These are phyloP conservation scores for Penstemon davidsonii DNA, from an alignment of 257 asterid species.

Conservation along the genomic window DNA sequence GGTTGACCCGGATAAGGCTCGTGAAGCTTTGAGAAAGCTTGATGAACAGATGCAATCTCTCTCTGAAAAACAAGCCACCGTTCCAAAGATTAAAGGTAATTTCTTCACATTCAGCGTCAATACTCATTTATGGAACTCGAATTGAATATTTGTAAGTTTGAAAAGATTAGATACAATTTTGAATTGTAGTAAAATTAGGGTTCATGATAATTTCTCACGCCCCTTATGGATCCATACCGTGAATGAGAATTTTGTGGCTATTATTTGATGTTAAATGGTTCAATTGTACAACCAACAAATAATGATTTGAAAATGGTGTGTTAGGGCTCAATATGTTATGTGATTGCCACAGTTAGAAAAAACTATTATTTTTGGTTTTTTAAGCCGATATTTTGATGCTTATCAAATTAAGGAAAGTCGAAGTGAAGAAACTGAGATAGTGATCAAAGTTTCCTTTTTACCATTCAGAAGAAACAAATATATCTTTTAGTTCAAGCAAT, in stretches of 20 bases:
- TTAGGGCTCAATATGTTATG: no score
- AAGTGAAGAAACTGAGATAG: no score
- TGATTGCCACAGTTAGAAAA: no score
- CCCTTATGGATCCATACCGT: neutral
- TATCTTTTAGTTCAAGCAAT: neutral
- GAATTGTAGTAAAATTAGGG: no score
- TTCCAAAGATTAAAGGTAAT: conserved; percentile 61
- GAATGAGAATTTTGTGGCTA: neutral
- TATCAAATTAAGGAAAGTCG: no score
- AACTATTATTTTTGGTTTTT: no score
- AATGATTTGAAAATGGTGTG: no score
- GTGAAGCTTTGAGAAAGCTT: conserved; percentile 74
- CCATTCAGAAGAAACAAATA: neutral
- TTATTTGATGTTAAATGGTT: neutral
- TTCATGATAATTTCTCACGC: neutral
- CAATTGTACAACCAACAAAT: no score
- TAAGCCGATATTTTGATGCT: no score
- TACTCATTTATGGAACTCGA: neutral
- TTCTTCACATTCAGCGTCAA: neutral
- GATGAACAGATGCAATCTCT: conserved; percentile 71
- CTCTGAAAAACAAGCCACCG: conserved; percentile 39
- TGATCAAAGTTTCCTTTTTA: neutral
- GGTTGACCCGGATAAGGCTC: conserved; percentile 71
- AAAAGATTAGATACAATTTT: no score
- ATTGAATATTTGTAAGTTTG: no score